Evolutionary conservation across 1,284 basidiomycete species (phyloP), one percentile per base, ranked within the genome.

Genomic region (Austropuccinia psidii): DNA sequence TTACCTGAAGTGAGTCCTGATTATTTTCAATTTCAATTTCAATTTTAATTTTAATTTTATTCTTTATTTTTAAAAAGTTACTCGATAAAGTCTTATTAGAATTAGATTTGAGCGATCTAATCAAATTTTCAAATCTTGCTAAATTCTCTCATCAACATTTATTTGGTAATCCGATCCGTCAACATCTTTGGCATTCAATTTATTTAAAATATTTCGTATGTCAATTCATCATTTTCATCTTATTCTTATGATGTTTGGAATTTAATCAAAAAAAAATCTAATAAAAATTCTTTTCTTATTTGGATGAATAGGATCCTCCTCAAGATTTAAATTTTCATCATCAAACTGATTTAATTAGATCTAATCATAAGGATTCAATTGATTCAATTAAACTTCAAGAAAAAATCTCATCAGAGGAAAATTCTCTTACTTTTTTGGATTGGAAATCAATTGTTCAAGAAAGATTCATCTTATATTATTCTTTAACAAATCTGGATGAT

Each of bases 121-220:
- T 13, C n/a, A 41, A 27, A 29, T 29, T 45, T 6, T 24, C 60
- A 5, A 6, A 17, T 8, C 4, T 31, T 5, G n/a, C 27, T 15
- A 15, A n/a, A 21, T 31, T 45, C 41, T 13, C 24, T 2, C 41
- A 27, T 4, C 4, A 62, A 31, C 24, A 15, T 19, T 45, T 47
- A 27, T 61, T 43, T 17, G 58, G 4, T 1, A 3, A 41, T 21
- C 6, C 2, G 9, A 4, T 39, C 43, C 27, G 13, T 27, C 68
- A 70, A 31, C 57, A 52, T 52, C 43, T 70, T 2, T 70, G 52
- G 37, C 45, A 61, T 9, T 8, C 29, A 1, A 29, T 61, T 35
- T 61, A 50, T 45, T 21, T 61, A 15, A 70, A 61, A 3, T 33
- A 60, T 27, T 70, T 70, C 37, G 68, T 60, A 43, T 47, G 52